Evolutionary conservation across 2,329 filamentous ascomycete species (phyloP), one percentile per base, ranked within the genome.

Genomic region (Trichothecium roseum): DNA sequence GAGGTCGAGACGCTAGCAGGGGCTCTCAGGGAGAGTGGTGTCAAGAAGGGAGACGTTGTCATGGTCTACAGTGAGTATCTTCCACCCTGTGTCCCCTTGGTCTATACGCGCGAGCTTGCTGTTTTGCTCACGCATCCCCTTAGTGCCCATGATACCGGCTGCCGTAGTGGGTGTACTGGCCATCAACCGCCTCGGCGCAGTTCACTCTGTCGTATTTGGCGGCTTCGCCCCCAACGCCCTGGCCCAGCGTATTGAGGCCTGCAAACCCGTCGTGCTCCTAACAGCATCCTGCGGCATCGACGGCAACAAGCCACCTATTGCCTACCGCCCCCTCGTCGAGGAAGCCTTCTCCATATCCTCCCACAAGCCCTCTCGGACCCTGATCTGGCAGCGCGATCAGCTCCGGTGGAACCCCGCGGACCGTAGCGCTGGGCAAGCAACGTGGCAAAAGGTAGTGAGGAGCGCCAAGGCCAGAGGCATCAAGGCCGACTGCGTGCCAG

Each of bases 221-320:
- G 88, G 89, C 0, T 96, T 96, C 54, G 86, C 85, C 0, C 69
- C 87, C 0, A 66, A 70, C 8, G 84, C 87, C 4, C 68, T 95
- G 30, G 85, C 87, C 1, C 88, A 95, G 59, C 74, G 88, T 18
- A 94, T 96, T 45, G 86, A 94, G 34, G 82, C 84, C 0, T 85
- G 82, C 7, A 72, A 72, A 24, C 85, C 88, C 7, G 73, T 74
- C 8, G 78, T 73, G 8, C 76, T 95, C 33, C 72, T 95, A 54
- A 94, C 88, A 1, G 87, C 88, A 1, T 94, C 85, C 8, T 95
- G 88, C 56, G 88, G 88, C 24, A 88, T 95, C 37, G 88, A 95
- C 48, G 88, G 87, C 4, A 68, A 68, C 35, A 94, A 94, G 56
- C 81, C 82, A 1, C 79, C 86, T 1, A 69, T 84, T 40, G 62